Percentiles rank a stretch among this genome's conserved stretches.
Conservation (phyloP, 1,139 yeast species). For the Nadsonia commutata region DNA sequence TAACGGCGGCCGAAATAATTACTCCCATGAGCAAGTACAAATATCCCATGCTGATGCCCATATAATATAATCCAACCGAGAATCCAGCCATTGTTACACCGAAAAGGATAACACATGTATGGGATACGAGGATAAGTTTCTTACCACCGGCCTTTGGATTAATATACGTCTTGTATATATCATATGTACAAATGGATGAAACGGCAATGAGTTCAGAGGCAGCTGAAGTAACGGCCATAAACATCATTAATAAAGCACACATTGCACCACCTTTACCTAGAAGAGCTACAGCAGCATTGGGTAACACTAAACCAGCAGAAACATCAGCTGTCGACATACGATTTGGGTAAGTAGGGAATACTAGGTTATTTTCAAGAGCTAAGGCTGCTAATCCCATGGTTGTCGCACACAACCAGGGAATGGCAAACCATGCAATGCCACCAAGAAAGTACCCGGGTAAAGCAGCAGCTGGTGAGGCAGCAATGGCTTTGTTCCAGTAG, state of each 20-base stretch:
- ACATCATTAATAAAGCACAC: slow-evolving; percentile 55
- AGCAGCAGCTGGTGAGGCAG: slow-evolving; percentile 69
- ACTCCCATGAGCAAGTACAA: slow-evolving; percentile 70
- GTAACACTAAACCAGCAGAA: slow-evolving; percentile 63
- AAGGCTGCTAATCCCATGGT: slow-evolving; percentile 72
- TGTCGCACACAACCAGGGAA: slow-evolving; percentile 69
- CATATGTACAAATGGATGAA: slow-evolving; percentile 69
- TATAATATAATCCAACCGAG: slow-evolving; percentile 64
- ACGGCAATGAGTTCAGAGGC: slow-evolving; percentile 72
- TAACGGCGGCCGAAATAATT: slow-evolving; percentile 64
- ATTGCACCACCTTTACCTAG: slow-evolving; percentile 88
- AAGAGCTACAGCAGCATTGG: slow-evolving; percentile 70
- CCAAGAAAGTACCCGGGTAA: slow-evolving; percentile 53
- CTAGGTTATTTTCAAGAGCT: slow-evolving; percentile 47
- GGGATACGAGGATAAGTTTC: slow-evolving; percentile 50
- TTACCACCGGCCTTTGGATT: slow-evolving; percentile 65
- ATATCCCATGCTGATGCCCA: slow-evolving; percentile 72
- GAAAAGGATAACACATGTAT: slow-evolving; percentile 43
- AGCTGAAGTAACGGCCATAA: slow-evolving; percentile 54
- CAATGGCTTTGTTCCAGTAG: slow-evolving; percentile 69
- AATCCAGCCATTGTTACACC: slow-evolving; percentile 69
- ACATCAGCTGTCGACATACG: slow-evolving; percentile 48
- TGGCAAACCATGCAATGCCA: slow-evolving; percentile 57
- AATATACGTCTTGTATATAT: slow-evolving; percentile 61
- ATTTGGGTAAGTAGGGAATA: slow-evolving; percentile 67